Conservation (phyloP, 1,139 yeast species). For the Geotrichum australiense region DNA sequence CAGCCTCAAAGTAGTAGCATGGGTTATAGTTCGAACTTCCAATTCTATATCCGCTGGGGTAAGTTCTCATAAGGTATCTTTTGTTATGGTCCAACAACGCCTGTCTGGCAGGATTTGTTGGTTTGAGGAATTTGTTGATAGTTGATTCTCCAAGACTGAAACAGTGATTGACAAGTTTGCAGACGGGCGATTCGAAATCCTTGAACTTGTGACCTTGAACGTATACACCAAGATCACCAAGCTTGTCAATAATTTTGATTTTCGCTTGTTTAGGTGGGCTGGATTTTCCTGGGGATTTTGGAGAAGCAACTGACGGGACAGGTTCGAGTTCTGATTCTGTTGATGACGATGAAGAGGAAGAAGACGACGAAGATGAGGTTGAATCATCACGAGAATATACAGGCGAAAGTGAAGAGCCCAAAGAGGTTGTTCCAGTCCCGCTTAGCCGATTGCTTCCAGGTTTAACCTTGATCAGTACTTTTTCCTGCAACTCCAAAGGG, state of each 20-base stretch:
- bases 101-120: constrained; percentile 39
- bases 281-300: constrained; percentile 1
- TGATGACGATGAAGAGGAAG: background rate
- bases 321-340: background rate
- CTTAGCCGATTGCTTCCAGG: constrained; percentile 18
- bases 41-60: constrained; percentile 74
- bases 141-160: constrained; percentile 79
- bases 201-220: constrained; percentile 69
- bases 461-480: constrained; percentile 71
- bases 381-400: background rate
- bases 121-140: constrained; percentile 45
- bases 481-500: constrained; percentile 63
- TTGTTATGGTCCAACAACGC: constrained; percentile 69
- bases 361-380: background rate
- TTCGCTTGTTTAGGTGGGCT: constrained; percentile 12
- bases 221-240: constrained; percentile 60
- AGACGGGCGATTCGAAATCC: constrained; percentile 79
- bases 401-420: constrained; percentile 4
- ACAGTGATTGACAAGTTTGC: constrained; percentile 73
- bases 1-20: constrained; percentile 68
- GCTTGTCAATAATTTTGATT: constrained; percentile 29
- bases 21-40: constrained; percentile 80
- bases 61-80: constrained; percentile 68
- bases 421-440: constrained; percentile 36
- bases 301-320: constrained; percentile 5